Percentiles rank a stretch among this genome's conserved stretches.
Evolutionary conservation across 177 flowering plant genomes (phyloP).

Genomic region (Tripterygium wilfordii): DNA sequence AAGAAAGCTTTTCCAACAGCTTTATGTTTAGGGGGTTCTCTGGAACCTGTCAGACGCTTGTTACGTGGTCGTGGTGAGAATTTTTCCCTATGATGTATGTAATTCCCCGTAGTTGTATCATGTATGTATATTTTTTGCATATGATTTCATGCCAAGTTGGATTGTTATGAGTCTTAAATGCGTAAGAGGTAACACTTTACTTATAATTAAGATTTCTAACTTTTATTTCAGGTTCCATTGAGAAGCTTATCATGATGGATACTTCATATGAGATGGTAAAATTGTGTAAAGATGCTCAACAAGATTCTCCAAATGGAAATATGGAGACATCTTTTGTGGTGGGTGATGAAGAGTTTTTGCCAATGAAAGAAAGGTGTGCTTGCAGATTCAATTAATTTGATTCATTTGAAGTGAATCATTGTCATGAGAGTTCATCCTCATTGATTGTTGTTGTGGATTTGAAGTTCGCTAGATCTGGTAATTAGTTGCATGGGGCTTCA

Average conservation of each 20-base stretch:
- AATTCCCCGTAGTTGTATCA: no score
- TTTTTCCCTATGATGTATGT: no score
- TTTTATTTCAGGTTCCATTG: constrained; percentile 53
- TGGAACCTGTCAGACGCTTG: constrained; percentile 62
- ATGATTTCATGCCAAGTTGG: no score
- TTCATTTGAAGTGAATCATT: background rate
- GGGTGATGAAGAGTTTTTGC: constrained; percentile 95
- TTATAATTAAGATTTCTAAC: no score
- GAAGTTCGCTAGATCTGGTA: constrained; percentile 79
- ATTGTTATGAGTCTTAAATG: no score
- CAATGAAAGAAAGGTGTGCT: constrained; percentile 75
- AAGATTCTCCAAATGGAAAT: constrained; percentile 20
- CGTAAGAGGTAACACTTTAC: no score
- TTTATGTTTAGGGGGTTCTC: constrained; percentile 80
- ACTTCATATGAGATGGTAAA: constrained; percentile 77
- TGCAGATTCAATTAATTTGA: background rate
- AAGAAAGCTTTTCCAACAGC: constrained; percentile 78
- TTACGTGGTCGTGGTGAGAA: constrained; percentile 72
- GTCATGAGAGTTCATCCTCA: background rate
- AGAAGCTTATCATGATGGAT: constrained; percentile 89
- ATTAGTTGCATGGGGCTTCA: constrained; percentile 96
- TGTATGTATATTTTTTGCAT: no score
- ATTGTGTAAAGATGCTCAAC: constrained; percentile 47
- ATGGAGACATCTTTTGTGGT: constrained; percentile 73
- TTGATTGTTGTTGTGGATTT: constrained; percentile 9